These are phyloP conservation scores for Paulownia fortunei DNA, from an alignment of 257 asterid genomes.

Conservation along the genomic window DNA sequence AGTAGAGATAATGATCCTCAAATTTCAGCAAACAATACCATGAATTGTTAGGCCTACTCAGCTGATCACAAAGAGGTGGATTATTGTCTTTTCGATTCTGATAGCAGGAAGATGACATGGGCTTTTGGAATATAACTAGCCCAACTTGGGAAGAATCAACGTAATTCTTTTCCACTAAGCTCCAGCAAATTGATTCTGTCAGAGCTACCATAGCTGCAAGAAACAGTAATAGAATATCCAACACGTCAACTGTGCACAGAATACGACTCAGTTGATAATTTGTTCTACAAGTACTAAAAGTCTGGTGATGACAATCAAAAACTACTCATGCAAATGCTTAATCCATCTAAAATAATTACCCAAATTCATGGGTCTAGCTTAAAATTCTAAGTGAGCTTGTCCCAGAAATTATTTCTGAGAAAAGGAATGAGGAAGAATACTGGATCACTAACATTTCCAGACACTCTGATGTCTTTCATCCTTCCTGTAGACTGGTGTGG, in stretches of 20 bases:
- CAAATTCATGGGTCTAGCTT: neutral
- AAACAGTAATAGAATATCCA: constrained; percentile 30
- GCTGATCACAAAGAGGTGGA: constrained; percentile 74
- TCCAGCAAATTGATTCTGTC: constrained; percentile 93
- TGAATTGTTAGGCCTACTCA: constrained; percentile 56
- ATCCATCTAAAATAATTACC: constrained; percentile 2
- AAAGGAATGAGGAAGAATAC: neutral
- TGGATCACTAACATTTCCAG: constrained; percentile 73
- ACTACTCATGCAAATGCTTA: neutral
- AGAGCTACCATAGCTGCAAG: constrained; percentile 84
- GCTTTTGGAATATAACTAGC: constrained; percentile 82
- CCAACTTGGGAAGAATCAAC: constrained; percentile 57
- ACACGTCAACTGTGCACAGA: constrained; percentile 5
- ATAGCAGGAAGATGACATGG: constrained; percentile 77
- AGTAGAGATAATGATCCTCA: neutral
- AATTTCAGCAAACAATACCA: constrained; percentile 51
- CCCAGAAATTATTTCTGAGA: constrained; percentile 11
- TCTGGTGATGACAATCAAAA: neutral
- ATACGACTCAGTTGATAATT: neutral
- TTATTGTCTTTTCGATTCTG: constrained; percentile 58
- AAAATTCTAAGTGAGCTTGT: neutral
- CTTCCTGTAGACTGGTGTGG: constrained; percentile 85
- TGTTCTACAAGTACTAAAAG: neutral
- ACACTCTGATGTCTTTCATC: constrained; percentile 67
- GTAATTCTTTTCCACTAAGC: constrained; percentile 55